A percentile compares a stretch with the other conserved stretches of the same genome.
phyloP scores from a whole-genome alignment of 371 early-diverging fungal species.

The Zopfochytrium polystomum region DNA sequence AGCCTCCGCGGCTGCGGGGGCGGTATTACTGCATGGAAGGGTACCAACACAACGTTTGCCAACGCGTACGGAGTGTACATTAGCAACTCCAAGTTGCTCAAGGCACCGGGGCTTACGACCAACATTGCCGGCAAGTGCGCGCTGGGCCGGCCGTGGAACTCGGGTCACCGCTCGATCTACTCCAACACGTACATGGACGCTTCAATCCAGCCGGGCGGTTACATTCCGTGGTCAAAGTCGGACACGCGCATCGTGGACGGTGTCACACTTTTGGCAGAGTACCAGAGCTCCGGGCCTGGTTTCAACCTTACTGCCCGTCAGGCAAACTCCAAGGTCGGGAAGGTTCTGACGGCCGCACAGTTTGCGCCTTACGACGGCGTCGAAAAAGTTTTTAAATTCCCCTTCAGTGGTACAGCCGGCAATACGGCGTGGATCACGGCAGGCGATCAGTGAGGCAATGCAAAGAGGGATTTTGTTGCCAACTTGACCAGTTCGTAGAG shows the following conservation, averaged over 20 bases:
- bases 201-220: conserved; percentile 7
- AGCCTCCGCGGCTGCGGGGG: conserved; percentile 3
- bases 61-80: conserved; percentile 10
- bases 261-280: neutral
- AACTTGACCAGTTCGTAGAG: no score
- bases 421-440: conserved; percentile 1
- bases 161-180: neutral
- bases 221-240: neutral
- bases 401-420: neutral
- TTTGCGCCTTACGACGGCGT: neutral
- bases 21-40: conserved; percentile 10
- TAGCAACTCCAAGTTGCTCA: neutral
- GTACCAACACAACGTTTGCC: conserved; percentile 7
- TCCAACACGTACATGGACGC: conserved; percentile 3
- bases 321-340: neutral
- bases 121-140: conserved; percentile 5
- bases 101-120: neutral
- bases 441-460: neutral
- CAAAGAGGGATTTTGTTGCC: no score
- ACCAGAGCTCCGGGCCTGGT: conserved; percentile 2
- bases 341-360: neutral
- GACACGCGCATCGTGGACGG: neutral
- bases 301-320: neutral
- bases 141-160: conserved; percentile 11
- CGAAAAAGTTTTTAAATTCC: neutral